Conservation (phyloP, 345 rosid genomes). For the Iberis pinnata region DNA sequence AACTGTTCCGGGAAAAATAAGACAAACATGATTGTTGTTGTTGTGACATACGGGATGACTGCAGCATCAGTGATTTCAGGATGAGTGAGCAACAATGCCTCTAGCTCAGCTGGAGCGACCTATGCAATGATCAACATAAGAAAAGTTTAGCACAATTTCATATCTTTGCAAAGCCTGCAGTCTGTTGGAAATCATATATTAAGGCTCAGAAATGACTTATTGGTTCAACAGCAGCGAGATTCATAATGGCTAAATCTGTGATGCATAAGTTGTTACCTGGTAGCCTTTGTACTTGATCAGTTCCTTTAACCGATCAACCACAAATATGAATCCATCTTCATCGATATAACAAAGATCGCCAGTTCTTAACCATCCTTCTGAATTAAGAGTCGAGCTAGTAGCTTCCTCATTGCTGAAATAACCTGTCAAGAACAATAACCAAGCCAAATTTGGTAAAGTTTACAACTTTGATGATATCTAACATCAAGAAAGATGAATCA, state of each 20-base stretch:
- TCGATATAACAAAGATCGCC: constrained; percentile 88
- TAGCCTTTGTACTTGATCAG: constrained; percentile 89
- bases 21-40: background rate
- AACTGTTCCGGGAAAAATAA: background rate
- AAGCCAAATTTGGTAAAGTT: background rate
- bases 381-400: constrained; percentile 62
- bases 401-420: constrained; percentile 75
- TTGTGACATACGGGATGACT: constrained; percentile 65
- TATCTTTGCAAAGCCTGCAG: background rate
- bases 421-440: constrained; percentile 39
- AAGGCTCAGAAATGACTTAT: background rate
- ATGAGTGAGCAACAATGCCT: constrained; percentile 70
- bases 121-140: constrained; percentile 26
- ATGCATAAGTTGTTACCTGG: constrained; percentile 48
- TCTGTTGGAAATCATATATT: background rate
- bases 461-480: background rate
- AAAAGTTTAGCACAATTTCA: constrained; percentile 5
- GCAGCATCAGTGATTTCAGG: constrained; percentile 68
- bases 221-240: background rate
- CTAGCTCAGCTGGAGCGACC: constrained; percentile 94
- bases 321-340: constrained; percentile 71
- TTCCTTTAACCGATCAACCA: constrained; percentile 89
- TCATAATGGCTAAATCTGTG: background rate
- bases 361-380: constrained; percentile 91
- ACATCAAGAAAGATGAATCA: background rate